phyloP scores from a whole-genome alignment of 306 rosid genomes.

The Cicer cuneatum region DNA sequence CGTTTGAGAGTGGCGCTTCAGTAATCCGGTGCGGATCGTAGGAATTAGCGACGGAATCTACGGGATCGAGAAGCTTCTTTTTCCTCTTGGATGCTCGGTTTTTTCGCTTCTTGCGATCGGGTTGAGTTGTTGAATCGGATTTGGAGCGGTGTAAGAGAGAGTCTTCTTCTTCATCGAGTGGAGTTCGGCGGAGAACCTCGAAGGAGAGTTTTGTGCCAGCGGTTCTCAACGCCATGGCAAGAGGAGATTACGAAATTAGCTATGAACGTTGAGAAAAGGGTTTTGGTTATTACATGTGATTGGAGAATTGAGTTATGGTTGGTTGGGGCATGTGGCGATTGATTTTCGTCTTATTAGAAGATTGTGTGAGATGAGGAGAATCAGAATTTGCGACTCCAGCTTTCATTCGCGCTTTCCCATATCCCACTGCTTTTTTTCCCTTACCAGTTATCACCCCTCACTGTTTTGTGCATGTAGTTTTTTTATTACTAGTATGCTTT shows the following conservation, averaged over 20 bases:
- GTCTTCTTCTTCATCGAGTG: conserved; percentile 51
- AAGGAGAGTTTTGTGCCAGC: conserved; percentile 66
- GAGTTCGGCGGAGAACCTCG: conserved; percentile 63
- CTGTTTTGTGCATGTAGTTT: too few relatives aligned
- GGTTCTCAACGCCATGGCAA: conserved; percentile 72
- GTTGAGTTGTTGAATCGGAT: conserved; percentile 47
- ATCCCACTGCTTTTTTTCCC: conserved; percentile 21
- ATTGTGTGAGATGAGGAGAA: neutral
- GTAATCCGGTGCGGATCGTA: conserved; percentile 36
- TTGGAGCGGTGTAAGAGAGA: conserved; percentile 36
- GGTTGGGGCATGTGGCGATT: conserved; percentile 12
- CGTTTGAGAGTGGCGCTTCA: conserved; percentile 8
- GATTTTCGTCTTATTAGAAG: conserved; percentile 2
- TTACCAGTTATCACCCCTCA: neutral
- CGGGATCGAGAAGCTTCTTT: conserved; percentile 53
- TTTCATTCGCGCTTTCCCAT: conserved; percentile 46
- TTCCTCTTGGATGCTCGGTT: conserved; percentile 56
- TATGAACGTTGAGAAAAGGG: neutral
- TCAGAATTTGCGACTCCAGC: conserved; percentile 21
- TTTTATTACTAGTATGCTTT: too few relatives aligned
- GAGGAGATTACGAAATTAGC: neutral
- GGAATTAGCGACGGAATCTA: conserved; percentile 46
- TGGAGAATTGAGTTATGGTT: conserved; percentile 1
- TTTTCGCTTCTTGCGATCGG: conserved; percentile 60
- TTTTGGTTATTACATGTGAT: neutral